Percentiles rank a stretch among this genome's conserved stretches.
These are phyloP conservation scores for Cutaneotrichosporon dermatis DNA, from an alignment of 1,284 basidiomycete species.

Conservation along the genomic window DNA sequence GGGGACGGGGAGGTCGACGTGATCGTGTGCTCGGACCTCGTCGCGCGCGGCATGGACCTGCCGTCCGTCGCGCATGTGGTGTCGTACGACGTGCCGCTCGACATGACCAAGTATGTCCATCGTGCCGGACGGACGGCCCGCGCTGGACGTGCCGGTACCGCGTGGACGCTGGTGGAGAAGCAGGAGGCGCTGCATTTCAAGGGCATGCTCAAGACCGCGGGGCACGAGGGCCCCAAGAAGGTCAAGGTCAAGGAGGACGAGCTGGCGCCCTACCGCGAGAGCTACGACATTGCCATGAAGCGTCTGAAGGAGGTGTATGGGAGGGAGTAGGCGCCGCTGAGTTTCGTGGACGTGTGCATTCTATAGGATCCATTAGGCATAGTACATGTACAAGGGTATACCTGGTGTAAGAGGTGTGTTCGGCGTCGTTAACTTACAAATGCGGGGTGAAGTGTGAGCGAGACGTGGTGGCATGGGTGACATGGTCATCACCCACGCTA, in stretches of 20 bases:
- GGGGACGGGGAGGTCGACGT: constrained; percentile 75
- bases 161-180: constrained; percentile 93
- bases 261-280: constrained; percentile 55
- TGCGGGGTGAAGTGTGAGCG: background rate
- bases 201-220: constrained; percentile 68
- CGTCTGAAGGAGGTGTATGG: constrained; percentile 29
- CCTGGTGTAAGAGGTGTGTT: background rate
- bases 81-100: constrained; percentile 91
- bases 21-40: constrained; percentile 94
- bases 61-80: constrained; percentile 86
- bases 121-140: constrained; percentile 91
- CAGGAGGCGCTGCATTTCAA: constrained; percentile 95
- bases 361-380: background rate
- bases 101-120: constrained; percentile 96
- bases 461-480: background rate
- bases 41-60: constrained; percentile 95
- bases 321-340: constrained; percentile 11
- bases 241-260: constrained; percentile 65
- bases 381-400: constrained; percentile 1
- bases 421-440: background rate
- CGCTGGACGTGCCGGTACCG: constrained; percentile 77
- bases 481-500: too few species aligned
- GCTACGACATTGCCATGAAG: constrained; percentile 57
- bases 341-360: too few species aligned
- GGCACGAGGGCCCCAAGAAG: constrained; percentile 70